Base-by-base conservation (phyloP, 2,329 filamentous ascomycete species). In the Rhytidhysteron rufulum region DNA sequence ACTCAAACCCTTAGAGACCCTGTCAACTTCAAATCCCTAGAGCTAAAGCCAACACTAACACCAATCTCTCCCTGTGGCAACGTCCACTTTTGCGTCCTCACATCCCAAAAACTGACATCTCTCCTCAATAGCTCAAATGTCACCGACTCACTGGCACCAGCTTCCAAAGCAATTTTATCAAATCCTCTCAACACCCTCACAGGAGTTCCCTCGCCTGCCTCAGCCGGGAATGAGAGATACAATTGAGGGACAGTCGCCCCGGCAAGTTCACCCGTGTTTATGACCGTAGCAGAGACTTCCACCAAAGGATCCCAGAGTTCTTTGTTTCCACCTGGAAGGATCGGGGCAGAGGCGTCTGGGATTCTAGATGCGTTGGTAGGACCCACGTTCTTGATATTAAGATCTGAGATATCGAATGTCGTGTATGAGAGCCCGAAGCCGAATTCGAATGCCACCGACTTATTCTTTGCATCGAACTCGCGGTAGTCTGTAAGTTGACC, bases 161-260 rank as follows among this genome's bases (percentile, higher is more conserved):
- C 48, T 4, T 52, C 49, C 1, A 80, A 55, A 3, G 50, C 49
- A 1, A 74, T 49, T 58, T 79, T 80, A 3, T 74, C 69, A 41
- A 80, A 80, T 5, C 60, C 57, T 17, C 59, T 48, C 15, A 65
- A 35, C 64, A 74, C 47, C 35, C 63, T 63, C 4, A 70, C 63
- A 0, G 75, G 74, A 17, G 72, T 74, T 45, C n/a, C 68, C 42
- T 41, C 45, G 13, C 44, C 40, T 1, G 54, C 48, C 30, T 60
- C 54, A 3, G 36, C 41, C 29, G 65, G 65, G 22, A 65, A 69
- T 65, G 58, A 73, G n/a, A 80, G 57, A 53, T 82, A 82, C 1
- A 82, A 62, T 58, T 82, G 78, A 2, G 74, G 63, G 1, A 81
- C 72, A 8, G 72, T 67, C 2, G 70, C 69, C 19, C 75, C 78